These are phyloP conservation scores for Cyberlindnera nakhonratchasimensis DNA, from an alignment of 805 yeast species.

Conservation along the genomic window DNA sequence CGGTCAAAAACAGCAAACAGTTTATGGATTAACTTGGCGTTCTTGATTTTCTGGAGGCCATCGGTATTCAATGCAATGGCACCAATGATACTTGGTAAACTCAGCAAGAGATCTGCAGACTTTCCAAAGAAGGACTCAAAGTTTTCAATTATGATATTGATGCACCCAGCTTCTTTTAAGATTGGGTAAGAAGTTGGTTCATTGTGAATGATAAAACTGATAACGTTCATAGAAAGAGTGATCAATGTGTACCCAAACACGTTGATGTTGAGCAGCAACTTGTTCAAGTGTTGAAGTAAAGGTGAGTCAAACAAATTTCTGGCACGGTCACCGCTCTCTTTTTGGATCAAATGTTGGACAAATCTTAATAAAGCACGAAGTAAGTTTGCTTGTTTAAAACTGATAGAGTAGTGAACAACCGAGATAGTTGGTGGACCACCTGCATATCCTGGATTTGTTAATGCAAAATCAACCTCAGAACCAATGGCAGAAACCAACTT, in stretches of 20 bases:
- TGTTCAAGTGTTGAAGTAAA: constrained; percentile 57
- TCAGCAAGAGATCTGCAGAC: constrained; percentile 51
- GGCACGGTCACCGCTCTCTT: constrained; percentile 80
- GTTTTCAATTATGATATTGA: constrained; percentile 59
- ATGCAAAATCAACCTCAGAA: constrained; percentile 61
- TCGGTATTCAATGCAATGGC: constrained; percentile 76
- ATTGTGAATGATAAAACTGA: constrained; percentile 72
- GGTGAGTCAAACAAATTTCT: constrained; percentile 86
- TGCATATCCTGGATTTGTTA: constrained; percentile 54
- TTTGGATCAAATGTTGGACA: constrained; percentile 56
- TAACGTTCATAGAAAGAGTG: constrained; percentile 56
- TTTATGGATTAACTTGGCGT: constrained; percentile 35
- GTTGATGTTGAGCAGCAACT: constrained; percentile 50
- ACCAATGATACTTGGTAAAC: constrained; percentile 73
- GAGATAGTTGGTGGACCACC: constrained; percentile 55
- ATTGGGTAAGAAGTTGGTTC: constrained; percentile 89
- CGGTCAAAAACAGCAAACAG: constrained; percentile 51
- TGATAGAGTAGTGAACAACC: constrained; percentile 47
- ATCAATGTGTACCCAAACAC: constrained; percentile 67
- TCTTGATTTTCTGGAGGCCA: constrained; percentile 58
- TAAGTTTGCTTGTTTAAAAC: constrained; percentile 57
- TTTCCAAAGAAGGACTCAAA: constrained; percentile 56
- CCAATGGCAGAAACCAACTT: constrained; percentile 56
- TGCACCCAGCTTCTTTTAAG: constrained; percentile 71
- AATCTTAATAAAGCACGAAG: constrained; percentile 61